These are phyloP conservation scores for Colletotrichum tamarilloi DNA, from an alignment of 2,329 filamentous ascomycete species.

Conservation along the genomic window DNA sequence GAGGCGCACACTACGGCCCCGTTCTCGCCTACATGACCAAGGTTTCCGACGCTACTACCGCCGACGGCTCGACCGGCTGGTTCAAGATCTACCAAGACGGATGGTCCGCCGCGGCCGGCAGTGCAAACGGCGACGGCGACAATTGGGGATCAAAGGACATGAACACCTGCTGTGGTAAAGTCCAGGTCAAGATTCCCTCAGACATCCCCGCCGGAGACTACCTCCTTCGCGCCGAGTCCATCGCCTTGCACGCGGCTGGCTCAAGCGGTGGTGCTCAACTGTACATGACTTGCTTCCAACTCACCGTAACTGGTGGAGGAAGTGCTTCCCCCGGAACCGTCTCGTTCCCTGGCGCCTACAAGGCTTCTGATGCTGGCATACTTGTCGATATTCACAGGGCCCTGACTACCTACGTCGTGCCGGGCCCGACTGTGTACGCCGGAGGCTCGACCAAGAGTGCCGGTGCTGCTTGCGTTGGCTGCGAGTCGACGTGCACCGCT, in stretches of 20 bases:
- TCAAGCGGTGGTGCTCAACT: conserved; percentile 52
- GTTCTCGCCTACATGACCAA: conserved; percentile 61
- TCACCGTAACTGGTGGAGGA: conserved; percentile 42
- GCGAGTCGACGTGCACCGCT: conserved; percentile 51
- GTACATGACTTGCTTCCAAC: conserved; percentile 44
- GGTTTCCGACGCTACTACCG: conserved; percentile 57
- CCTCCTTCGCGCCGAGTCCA: conserved; percentile 64
- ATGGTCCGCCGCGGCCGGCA: conserved; percentile 41
- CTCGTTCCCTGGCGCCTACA: conserved; percentile 32
- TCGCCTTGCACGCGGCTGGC: conserved; percentile 59
- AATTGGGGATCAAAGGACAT: conserved; percentile 35
- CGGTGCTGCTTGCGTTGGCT: conserved; percentile 52
- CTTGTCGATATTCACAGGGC: conserved; percentile 58
- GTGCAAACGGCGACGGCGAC: conserved; percentile 46
- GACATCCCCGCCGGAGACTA: conserved; percentile 62
- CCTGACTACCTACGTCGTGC: conserved; percentile 52
- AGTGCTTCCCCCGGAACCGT: conserved; percentile 39
- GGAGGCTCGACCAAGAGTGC: conserved; percentile 53
- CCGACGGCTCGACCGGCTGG: conserved; percentile 56
- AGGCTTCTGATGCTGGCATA: conserved; percentile 54
- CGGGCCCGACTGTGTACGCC: conserved; percentile 55
- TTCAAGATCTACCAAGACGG: conserved; percentile 63
- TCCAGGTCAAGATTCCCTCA: conserved; percentile 49
- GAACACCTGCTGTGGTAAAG: conserved; percentile 33
- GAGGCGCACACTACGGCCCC: conserved; percentile 63